Conservation (phyloP, 306 rosid genomes). For the Inga laurina region DNA sequence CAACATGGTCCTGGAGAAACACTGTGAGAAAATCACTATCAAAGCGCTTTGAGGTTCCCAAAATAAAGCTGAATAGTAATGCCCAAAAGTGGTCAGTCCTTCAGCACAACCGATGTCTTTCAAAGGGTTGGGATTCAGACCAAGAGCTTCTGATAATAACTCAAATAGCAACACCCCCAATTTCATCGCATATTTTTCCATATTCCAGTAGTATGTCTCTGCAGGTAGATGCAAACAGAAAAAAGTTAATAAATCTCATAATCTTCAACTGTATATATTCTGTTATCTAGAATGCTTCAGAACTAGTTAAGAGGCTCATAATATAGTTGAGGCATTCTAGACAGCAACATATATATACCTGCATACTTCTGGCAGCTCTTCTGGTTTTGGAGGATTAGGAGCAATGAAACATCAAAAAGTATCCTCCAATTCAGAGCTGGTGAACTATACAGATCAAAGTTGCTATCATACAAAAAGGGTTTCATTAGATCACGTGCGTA, state of each 20-base stretch:
- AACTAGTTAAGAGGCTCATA: too few relatives aligned
- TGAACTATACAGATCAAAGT: too few relatives aligned
- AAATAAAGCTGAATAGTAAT: constrained; percentile 38
- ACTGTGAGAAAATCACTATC: constrained; percentile 39
- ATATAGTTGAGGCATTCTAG: too few relatives aligned
- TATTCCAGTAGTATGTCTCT: constrained; percentile 42
- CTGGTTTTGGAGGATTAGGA: constrained; percentile 29
- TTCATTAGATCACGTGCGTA: constrained; percentile 28
- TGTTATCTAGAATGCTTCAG: not conserved
- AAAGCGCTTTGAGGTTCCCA: constrained; percentile 29
- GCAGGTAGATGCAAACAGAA: not conserved
- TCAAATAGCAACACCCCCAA: constrained; percentile 21
- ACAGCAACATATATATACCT: constrained; percentile 18
- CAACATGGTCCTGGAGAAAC: constrained; percentile 42
- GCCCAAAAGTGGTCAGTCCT: constrained; percentile 4
- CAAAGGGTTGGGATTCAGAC: constrained; percentile 27
- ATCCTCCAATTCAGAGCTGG: too few relatives aligned
- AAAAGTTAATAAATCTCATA: not conserved
- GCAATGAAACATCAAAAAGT: constrained; percentile 4
- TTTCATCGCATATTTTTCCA: constrained; percentile 31
- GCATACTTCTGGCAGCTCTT: constrained; percentile 35
- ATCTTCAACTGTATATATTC: not conserved
- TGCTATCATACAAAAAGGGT: constrained; percentile 2
- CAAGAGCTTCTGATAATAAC: constrained; percentile 42
- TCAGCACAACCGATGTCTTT: constrained; percentile 32